Base-by-base conservation (phyloP, 176 grass and related monocot species). In the Alopecurus myosuroides region DNA sequence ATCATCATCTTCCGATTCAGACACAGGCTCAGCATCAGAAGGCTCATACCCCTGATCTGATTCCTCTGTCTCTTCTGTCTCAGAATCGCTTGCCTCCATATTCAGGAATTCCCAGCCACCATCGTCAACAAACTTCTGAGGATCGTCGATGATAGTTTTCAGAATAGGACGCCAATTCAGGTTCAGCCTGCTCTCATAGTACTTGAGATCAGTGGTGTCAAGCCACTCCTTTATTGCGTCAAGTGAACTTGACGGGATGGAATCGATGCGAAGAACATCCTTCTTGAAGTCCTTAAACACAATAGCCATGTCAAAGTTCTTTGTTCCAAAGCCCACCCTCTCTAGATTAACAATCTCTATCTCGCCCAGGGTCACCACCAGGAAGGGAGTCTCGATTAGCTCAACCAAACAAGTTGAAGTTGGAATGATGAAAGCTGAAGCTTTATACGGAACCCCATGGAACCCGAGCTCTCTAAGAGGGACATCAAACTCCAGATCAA, bases 221-320 rank as follows among this genome's bases (percentile, higher is more conserved):
- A 98, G 89, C 91, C 95, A 95, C 65, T 98, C 95, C 83, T 98
- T 98, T 79, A 98, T 93, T 44, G 88, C 85, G 25, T 98, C 91
- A 28, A 93, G 82, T 11, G 91, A 95, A 17, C 89, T 53, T n/a
- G 93, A 91, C 6, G 91, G 95, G 46, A 98, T 98, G 13, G 95
- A 98, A 81, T 98, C 93, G 6, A 95, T 95, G 14, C 89, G 88
- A 74, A 98, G 88, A 63, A 95, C 93, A 19, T 98, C 93, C 72
- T 89, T 87, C 75, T 98, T 98, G 68, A 98, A 98, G 83, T 95
- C 93, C 86, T 98, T 93, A 49, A 95, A 98, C 62, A 98, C 95
- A 1, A 98, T 98, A 29, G 95, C 82, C 93, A 98, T 95, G 83
- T 95, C 95, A 50, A 98, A 98, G 44, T 93, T 95, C 91, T 95